Conservation (phyloP, 352 stramenopile species). For the Phytophthora podocarpi region DNA sequence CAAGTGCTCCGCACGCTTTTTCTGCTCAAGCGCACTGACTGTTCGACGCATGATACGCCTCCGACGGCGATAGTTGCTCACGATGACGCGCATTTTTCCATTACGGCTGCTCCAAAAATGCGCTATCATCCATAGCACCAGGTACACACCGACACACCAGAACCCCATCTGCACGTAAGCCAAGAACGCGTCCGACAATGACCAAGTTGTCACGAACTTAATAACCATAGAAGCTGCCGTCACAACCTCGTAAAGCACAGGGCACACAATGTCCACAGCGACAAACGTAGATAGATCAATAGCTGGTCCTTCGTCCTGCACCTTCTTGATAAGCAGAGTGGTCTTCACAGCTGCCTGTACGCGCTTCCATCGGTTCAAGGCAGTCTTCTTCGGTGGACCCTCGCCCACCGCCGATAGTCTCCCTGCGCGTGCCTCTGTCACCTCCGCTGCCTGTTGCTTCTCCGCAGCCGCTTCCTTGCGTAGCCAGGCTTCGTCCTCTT, state of each 20-base stretch:
- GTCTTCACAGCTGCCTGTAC: slow-evolving; percentile 58
- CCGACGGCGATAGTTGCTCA: slow-evolving; percentile 76
- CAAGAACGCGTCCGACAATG: slow-evolving; percentile 65
- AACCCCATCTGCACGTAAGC: slow-evolving; percentile 77
- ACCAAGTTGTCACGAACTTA: slow-evolving; percentile 61
- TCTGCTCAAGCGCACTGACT: slow-evolving; percentile 52
- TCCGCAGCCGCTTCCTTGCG: slow-evolving; percentile 38
- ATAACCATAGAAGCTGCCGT: slow-evolving; percentile 56
- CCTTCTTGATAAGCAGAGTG: slow-evolving; percentile 62
- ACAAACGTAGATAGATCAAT: slow-evolving; percentile 83
- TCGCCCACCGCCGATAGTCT: slow-evolving; percentile 21
- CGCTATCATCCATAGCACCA: slow-evolving; percentile 69
- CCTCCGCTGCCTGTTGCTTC: slow-evolving; percentile 29
- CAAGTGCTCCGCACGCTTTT: slow-evolving; percentile 69
- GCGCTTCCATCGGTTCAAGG: slow-evolving; percentile 57
- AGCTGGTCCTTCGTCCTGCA: slow-evolving; percentile 54
- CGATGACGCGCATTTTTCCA: slow-evolving; percentile 71
- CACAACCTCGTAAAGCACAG: slow-evolving; percentile 68
- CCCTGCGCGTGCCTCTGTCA: slow-evolving; percentile 12
- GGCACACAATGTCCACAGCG: slow-evolving; percentile 75
- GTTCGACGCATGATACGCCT: slow-evolving; percentile 60
- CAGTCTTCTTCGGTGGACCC: slow-evolving; percentile 18
- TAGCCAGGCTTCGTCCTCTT: slow-evolving; percentile 55
- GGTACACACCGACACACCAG: slow-evolving; percentile 59
- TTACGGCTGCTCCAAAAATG: slow-evolving; percentile 87